Evolutionary conservation across 1,284 basidiomycete genomes (phyloP).

Genomic region (Sutorius eximius): DNA sequence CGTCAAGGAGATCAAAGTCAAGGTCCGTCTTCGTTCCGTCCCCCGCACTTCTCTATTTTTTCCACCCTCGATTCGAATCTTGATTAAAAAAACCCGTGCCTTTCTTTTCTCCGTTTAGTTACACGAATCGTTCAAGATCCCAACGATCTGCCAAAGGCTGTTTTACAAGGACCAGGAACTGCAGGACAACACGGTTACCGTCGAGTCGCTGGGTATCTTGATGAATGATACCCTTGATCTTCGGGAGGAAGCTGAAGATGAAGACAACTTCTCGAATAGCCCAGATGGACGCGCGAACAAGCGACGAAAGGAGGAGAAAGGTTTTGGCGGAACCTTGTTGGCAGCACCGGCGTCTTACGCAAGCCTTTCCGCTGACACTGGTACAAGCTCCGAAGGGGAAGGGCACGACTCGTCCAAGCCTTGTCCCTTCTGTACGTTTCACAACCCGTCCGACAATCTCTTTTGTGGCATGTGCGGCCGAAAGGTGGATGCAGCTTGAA

Average conservation of each 20-base stretch:
- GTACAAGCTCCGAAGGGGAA: constrained; percentile 37
- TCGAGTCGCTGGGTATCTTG: constrained; percentile 59
- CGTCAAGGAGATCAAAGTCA: constrained; percentile 73
- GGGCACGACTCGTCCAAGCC: constrained; percentile 37
- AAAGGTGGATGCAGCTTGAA: constrained; percentile 17
- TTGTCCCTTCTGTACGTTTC: constrained; percentile 46
- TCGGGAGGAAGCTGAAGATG: constrained; percentile 59
- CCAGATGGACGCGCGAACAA: constrained; percentile 47
- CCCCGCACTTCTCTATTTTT: neutral
- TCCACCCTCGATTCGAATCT: constrained; percentile 3
- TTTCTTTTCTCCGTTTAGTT: constrained; percentile 40
- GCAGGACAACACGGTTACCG: constrained; percentile 58
- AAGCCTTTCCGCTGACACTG: constrained; percentile 31
- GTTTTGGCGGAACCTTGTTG: constrained; percentile 71
- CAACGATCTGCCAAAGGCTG: constrained; percentile 72
- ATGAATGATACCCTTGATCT: constrained; percentile 69
- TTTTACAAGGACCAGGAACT: constrained; percentile 65
- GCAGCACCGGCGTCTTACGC: constrained; percentile 32
- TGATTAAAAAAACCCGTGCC: neutral
- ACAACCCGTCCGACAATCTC: constrained; percentile 37
- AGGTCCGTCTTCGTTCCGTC: constrained; percentile 43
- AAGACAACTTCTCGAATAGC: constrained; percentile 51
- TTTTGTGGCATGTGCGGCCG: constrained; percentile 43
- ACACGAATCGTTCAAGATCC: constrained; percentile 58
- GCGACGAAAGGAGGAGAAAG: constrained; percentile 60